Evolutionary conservation across 768 basidiomycete species (phyloP).

Genomic region (Pleurotus sapidus): DNA sequence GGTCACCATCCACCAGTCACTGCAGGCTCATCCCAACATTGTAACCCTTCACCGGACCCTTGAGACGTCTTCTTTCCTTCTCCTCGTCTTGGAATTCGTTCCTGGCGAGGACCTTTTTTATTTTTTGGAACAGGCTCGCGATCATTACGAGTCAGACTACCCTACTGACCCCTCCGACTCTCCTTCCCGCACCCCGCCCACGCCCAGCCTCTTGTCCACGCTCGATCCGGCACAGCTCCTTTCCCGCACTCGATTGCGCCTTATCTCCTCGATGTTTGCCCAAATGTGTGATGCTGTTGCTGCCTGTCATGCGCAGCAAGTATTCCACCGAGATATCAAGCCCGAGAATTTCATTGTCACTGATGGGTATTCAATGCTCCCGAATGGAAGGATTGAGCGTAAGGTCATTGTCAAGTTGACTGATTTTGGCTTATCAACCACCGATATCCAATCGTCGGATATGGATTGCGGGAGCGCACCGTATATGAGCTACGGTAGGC

Average conservation of each 20-base stretch:
- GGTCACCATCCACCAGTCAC: conserved; percentile 94
- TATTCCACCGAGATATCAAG: conserved; percentile 98
- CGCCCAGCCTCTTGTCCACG: conserved; percentile 87
- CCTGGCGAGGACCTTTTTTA: conserved; percentile 98
- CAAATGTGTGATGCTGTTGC: conserved; percentile 99
- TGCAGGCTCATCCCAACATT: conserved; percentile 88
- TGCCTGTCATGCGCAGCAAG: conserved; percentile 85
- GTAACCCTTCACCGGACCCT: conserved; percentile 93
- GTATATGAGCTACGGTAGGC: conserved; percentile 95
- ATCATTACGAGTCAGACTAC: conserved; percentile 66
- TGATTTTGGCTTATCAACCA: conserved; percentile 95
- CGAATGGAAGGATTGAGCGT: conserved; percentile 63
- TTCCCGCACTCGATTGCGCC: conserved; percentile 80
- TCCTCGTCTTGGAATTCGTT: conserved; percentile 93
- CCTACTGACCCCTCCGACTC: conserved; percentile 37
- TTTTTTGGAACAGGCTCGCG: conserved; percentile 94
- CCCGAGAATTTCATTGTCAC: conserved; percentile 98
- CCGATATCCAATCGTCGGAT: conserved; percentile 84
- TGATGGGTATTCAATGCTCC: conserved; percentile 61
- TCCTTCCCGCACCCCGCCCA: conserved; percentile 79
- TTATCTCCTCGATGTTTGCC: conserved; percentile 95
- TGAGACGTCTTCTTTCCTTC: conserved; percentile 87
- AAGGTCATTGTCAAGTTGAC: conserved; percentile 95
- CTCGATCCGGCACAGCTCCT: conserved; percentile 79
- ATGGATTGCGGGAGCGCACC: conserved; percentile 99